phyloP scores from a whole-genome alignment of 345 rosid genomes.

The Gossypioides kirkii region DNA sequence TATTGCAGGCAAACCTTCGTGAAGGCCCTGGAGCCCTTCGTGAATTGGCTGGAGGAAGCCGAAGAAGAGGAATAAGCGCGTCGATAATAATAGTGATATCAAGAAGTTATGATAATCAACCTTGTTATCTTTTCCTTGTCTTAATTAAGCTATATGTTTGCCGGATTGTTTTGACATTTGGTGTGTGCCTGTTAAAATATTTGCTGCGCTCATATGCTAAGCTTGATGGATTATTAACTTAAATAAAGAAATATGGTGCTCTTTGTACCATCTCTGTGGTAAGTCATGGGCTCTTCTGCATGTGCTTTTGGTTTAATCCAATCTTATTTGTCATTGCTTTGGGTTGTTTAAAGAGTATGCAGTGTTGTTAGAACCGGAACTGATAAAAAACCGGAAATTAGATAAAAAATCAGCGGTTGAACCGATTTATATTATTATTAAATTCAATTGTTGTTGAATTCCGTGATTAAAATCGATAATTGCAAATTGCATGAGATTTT shows the following conservation, averaged over 20 bases:
- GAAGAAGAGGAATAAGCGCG: conserved; percentile 82
- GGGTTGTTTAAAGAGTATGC: background rate
- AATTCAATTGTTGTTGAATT: no score
- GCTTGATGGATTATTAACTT: background rate
- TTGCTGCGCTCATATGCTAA: background rate
- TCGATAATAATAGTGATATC: background rate
- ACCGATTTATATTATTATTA: no score
- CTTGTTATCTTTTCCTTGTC: background rate
- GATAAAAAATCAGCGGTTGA: no score
- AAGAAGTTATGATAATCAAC: background rate
- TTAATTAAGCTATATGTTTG: background rate
- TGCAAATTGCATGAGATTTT: background rate
- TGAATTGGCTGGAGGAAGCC: conserved; percentile 97
- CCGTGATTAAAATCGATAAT: no score
- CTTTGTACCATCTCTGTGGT: background rate
- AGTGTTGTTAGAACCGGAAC: no score
- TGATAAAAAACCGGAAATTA: no score
- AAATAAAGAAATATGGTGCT: background rate
- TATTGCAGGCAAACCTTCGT: conserved; percentile 75
- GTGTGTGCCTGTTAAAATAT: background rate
- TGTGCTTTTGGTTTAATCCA: background rate
- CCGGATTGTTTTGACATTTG: background rate
- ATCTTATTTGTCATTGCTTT: background rate
- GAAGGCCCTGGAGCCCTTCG: conserved; percentile 86
- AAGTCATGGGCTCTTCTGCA: background rate